phyloP scores from a whole-genome alignment of 2,329 filamentous ascomycete genomes.

The Rhynchosporium graminicola region DNA sequence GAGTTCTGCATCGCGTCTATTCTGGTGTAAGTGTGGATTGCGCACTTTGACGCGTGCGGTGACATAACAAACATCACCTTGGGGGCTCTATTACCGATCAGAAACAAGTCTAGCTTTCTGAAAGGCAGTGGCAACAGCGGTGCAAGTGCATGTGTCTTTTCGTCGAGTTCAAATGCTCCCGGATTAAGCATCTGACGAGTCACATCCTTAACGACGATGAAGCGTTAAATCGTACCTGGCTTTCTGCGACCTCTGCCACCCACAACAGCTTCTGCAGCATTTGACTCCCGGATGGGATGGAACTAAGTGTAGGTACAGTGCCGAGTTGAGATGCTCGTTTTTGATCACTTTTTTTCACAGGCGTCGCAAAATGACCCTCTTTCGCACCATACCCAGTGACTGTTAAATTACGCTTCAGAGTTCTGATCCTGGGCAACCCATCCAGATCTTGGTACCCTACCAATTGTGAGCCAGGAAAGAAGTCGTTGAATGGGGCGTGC shows the following conservation, averaged over 20 bases:
- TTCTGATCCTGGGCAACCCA: not conserved
- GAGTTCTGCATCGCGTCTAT: too few species aligned
- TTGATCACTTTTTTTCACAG: conserved; percentile 4
- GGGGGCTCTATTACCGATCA: too few species aligned
- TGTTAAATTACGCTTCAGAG: not conserved
- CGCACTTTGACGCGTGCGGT: too few species aligned
- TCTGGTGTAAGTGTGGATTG: too few species aligned
- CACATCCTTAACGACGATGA: not conserved
- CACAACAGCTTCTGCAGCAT: conserved; percentile 6
- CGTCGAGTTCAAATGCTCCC: too few species aligned
- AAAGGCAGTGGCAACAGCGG: not conserved
- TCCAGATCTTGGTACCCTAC: not conserved
- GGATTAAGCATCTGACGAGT: too few species aligned
- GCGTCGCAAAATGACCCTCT: not conserved
- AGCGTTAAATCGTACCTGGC: not conserved
- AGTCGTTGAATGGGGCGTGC: conserved; percentile 15
- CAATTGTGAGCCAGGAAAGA: not conserved
- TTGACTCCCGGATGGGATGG: conserved; percentile 44
- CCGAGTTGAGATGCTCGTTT: not conserved
- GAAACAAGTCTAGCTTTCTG: too few species aligned
- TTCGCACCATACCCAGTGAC: not conserved
- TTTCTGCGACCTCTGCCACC: not conserved
- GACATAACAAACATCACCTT: too few species aligned
- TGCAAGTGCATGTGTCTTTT: not conserved
- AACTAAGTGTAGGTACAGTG: conserved; percentile 49